phyloP scores from a whole-genome alignment of 106 monocot species.

The Hemerocallis citrina region DNA sequence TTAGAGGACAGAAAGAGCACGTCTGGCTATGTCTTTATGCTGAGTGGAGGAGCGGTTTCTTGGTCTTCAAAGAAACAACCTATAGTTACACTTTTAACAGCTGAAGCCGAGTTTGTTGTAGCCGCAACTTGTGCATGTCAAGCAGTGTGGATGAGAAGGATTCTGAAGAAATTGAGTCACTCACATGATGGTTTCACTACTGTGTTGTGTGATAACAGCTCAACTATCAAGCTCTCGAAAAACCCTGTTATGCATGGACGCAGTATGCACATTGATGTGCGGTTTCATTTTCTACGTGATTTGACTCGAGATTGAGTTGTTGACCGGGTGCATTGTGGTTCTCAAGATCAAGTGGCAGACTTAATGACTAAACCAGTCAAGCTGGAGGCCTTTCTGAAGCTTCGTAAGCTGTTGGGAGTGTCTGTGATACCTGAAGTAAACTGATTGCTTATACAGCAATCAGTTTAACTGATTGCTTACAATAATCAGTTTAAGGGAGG shows the following conservation, averaged over 20 bases:
- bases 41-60: not conserved
- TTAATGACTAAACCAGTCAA: not conserved
- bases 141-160: not conserved
- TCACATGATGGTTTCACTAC: not conserved
- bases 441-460: too few relatives aligned
- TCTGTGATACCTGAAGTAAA: too few relatives aligned
- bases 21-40: not conserved
- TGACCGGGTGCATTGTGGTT: not conserved
- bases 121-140: not conserved
- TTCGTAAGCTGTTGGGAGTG: not conserved
- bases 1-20: not conserved
- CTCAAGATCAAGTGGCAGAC: not conserved
- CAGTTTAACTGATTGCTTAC: not conserved
- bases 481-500: not conserved
- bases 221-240: not conserved
- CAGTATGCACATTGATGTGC: not conserved
- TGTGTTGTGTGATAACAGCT: not conserved
- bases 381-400: not conserved
- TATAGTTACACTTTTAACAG: not conserved
- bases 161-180: not conserved
- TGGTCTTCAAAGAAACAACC: not conserved
- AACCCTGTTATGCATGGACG: not conserved
- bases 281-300: not conserved
- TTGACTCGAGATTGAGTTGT: not conserved
- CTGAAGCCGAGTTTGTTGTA: not conserved